These are phyloP conservation scores for Neodidymelliopsis sp. DNA, from an alignment of 2,329 filamentous ascomycete genomes.

Conservation along the genomic window DNA sequence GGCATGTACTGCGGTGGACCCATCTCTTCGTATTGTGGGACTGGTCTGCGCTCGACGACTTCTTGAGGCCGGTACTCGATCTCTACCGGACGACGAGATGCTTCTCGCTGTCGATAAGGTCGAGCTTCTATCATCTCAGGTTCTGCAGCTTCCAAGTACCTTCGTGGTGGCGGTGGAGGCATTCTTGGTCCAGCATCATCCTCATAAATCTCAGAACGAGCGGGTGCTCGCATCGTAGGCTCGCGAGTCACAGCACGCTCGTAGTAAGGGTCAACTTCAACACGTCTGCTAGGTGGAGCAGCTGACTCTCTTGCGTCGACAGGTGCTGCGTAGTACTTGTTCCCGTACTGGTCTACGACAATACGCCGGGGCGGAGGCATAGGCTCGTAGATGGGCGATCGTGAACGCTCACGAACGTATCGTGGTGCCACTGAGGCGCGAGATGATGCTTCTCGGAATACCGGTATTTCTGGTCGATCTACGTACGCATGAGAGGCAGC, in stretches of 20 bases:
- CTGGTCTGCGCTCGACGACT: conserved; percentile 35
- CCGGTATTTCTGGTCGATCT: conserved; percentile 47
- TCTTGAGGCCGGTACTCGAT: conserved; percentile 41
- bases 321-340: conserved; percentile 73
- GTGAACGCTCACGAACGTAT: conserved; percentile 53
- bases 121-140: conserved; percentile 62
- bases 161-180: conserved; percentile 58
- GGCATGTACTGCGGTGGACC: conserved; percentile 44
- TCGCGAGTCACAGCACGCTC: conserved; percentile 67
- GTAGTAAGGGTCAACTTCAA: conserved; percentile 68
- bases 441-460: conserved; percentile 49
- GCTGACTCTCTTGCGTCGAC: conserved; percentile 61
- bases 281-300: conserved; percentile 57
- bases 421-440: conserved; percentile 47
- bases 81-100: conserved; percentile 59
- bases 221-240: conserved; percentile 58
- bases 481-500: conserved; percentile 53
- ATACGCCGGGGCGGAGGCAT: conserved; percentile 68
- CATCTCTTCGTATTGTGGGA: conserved; percentile 48
- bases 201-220: conserved; percentile 59
- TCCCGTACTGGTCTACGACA: conserved; percentile 82
- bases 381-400: conserved; percentile 50
- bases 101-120: conserved; percentile 65
- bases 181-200: conserved; percentile 48
- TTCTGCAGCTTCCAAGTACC: conserved; percentile 68